Conservation (phyloP, 2,329 filamentous ascomycete genomes). For the Penicillium concentricum region DNA sequence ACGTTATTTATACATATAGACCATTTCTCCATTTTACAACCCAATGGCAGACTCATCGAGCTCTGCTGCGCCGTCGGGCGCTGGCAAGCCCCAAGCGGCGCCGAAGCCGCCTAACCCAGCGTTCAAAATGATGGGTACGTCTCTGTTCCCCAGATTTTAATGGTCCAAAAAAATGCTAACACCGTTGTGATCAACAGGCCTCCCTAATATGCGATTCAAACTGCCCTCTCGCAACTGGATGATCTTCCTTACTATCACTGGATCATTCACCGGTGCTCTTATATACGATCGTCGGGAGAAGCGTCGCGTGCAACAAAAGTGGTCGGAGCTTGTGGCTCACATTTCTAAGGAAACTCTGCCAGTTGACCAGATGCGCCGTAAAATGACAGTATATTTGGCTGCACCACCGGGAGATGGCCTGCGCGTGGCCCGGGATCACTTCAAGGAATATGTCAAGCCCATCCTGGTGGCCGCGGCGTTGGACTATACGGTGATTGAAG, state of each 20-base stretch:
- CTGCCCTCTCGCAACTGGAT: slow-evolving; percentile 97
- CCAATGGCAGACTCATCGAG: slow-evolving; percentile 40
- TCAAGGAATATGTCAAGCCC: slow-evolving; percentile 93
- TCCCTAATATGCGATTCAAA: slow-evolving; percentile 78
- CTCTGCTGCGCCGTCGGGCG: slow-evolving; percentile 36
- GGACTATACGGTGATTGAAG: slow-evolving; percentile 96
- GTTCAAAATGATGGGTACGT: slow-evolving; percentile 66
- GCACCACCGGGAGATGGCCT: slow-evolving; percentile 85
- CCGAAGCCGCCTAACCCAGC: slow-evolving; percentile 63
- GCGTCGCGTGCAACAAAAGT: slow-evolving; percentile 78
- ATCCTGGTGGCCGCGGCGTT: slow-evolving; percentile 83
- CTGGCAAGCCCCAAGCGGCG: slow-evolving; percentile 40
- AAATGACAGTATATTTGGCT: slow-evolving; percentile 80
- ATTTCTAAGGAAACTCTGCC: slow-evolving; percentile 74
- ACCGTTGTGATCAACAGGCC: slow-evolving; percentile 51
- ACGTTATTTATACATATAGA: background rate
- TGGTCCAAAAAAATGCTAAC: slow-evolving; percentile 12
- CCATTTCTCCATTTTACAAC: background rate
- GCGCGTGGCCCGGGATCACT: slow-evolving; percentile 85
- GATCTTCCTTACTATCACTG: slow-evolving; percentile 83
- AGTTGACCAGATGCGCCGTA: slow-evolving; percentile 72
- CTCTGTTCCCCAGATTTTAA: background rate
- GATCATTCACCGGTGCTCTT: slow-evolving; percentile 74
- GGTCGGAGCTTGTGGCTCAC: slow-evolving; percentile 81
- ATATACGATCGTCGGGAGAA: slow-evolving; percentile 93